Base-by-base conservation (phyloP, 345 rosid genomes). In the Gossypium rotundifolium region DNA sequence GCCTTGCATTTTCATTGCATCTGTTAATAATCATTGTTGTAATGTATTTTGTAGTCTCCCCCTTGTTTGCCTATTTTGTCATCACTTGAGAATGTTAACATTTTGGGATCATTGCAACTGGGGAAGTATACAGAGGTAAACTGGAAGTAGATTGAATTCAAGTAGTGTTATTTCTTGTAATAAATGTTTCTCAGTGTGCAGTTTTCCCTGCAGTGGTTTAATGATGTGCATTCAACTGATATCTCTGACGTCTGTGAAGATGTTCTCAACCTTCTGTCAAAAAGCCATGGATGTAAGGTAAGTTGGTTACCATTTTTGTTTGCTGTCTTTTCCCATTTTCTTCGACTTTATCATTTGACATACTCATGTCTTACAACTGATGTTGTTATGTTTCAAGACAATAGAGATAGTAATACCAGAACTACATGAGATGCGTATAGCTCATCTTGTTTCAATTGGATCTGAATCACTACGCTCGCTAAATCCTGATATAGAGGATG, bases 351-450 rank as follows among this genome's bases (percentile, higher is more conserved):
- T 38, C 8, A 2, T 12, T 59, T 57, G 70, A 33, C 63, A 48
- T 46, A 45, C 4, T 72, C 59, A 33, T 29, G 33, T 20, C 17
- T 58, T 70, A 17, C 44, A 55, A 45, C 20, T 13, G 17, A 12
- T 40, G 42, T 49, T 73, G 14, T 74, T 49, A 29, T 69, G 60
- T 54, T 81, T 67, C 57, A 63, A 93, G 98, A 84, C 85, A 59
- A 83, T 84, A 53, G 98, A 93, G 84, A 84, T 91, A 74, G 96
- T 88, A 67, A 80, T 93, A 81, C 98, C 98, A 38, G 96, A 91
- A 82, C 84, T 93, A 70, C 87, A 77, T 20, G 98, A 91, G 84
- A 89, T 89, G 98, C 88, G 90, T 49, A 81, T 76, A 66, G 94
- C 98, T 76, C 94, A 91, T 83, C 54, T 93, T 65, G 83, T 91